Evolutionary conservation across 2,329 filamentous ascomycete genomes (phyloP), one percentile per base, ranked within the genome.

Genomic region (Beauveria rudraprayagi): DNA sequence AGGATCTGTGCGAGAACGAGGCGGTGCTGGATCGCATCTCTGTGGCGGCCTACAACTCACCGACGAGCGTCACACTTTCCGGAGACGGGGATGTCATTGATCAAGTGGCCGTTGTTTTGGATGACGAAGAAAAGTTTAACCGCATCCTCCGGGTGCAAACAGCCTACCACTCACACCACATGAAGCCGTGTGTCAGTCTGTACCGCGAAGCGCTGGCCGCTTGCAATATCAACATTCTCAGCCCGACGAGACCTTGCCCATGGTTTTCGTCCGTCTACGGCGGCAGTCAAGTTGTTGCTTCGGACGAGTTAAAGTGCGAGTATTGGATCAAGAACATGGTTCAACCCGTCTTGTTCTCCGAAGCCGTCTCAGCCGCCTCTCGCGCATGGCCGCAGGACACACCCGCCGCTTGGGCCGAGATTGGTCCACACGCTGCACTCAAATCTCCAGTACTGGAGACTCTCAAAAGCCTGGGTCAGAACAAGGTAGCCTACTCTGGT

Each of bases 91-190:
- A 66, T 2, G 65, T 65, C 0, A 63, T 70, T 11, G 46, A 63
- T 17, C 63, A 66, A 41, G 61, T 64, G 0, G 55, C 63, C 26
- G 28, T 56, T 1, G 30, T 64, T 10, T 41, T 69, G 6, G 60
- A 61, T 1, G 62, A 56, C 16, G 56, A 51, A 5, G 50, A 61
- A 22, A 46, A 63, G 1, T 68, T 71, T 51, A 64, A 63, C 2
- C 40, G 66, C n/a, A 30, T 60, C 5, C 65, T 72, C 10, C 51
- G 62, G 9, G 68, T 72, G 3, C 64, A 69, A 52, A 68, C 56
- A 24, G 71, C 71, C 1, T 72, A 72, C 57, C 71, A 72, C 50
- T 72, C 71, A 1, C 66, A 67, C n/a, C 68, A 70, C 48, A 71
- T 71, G 65, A 10, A 47, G 28, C 40, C 41, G 2, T 61, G 26